phyloP scores from a whole-genome alignment of 1,139 yeast genomes.

The Hyphopichia pseudoburtonii region DNA sequence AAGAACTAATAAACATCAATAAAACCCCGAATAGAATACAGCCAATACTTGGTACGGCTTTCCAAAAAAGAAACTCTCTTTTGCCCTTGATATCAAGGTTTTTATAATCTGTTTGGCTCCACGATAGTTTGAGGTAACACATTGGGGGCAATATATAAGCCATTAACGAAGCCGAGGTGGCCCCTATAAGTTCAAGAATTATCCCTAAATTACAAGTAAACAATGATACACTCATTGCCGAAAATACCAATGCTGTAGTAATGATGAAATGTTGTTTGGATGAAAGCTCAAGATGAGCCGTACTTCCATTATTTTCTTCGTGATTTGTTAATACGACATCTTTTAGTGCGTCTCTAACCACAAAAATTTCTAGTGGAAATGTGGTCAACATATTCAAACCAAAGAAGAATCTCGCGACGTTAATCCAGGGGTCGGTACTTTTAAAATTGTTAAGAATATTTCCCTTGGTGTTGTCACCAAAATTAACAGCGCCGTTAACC shows the following conservation, averaged over 20 bases:
- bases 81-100: slow-evolving; percentile 32
- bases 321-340: slow-evolving; percentile 49
- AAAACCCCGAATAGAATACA: slow-evolving; percentile 72
- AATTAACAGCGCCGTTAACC: slow-evolving; percentile 71
- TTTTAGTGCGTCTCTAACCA: slow-evolving; percentile 78
- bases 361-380: slow-evolving; percentile 86
- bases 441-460: slow-evolving; percentile 86
- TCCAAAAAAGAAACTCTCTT: slow-evolving; percentile 26
- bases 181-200: slow-evolving; percentile 84
- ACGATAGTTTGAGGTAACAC: slow-evolving; percentile 70
- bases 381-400: slow-evolving; percentile 95
- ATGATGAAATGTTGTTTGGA: slow-evolving; percentile 57
- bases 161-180: slow-evolving; percentile 89
- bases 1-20: slow-evolving; percentile 77
- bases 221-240: slow-evolving; percentile 75
- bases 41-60: slow-evolving; percentile 52
- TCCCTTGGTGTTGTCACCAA: slow-evolving; percentile 79
- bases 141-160: slow-evolving; percentile 90
- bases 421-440: slow-evolving; percentile 67
- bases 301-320: slow-evolving; percentile 24
- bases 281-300: slow-evolving; percentile 43
- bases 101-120: slow-evolving; percentile 42
- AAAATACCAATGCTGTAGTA: slow-evolving; percentile 64
- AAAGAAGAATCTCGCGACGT: slow-evolving; percentile 85
- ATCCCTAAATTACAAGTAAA: slow-evolving; percentile 88